Evolutionary conservation across 31 red algal species (phyloP).

Genomic region (Endocladia muricata): DNA sequence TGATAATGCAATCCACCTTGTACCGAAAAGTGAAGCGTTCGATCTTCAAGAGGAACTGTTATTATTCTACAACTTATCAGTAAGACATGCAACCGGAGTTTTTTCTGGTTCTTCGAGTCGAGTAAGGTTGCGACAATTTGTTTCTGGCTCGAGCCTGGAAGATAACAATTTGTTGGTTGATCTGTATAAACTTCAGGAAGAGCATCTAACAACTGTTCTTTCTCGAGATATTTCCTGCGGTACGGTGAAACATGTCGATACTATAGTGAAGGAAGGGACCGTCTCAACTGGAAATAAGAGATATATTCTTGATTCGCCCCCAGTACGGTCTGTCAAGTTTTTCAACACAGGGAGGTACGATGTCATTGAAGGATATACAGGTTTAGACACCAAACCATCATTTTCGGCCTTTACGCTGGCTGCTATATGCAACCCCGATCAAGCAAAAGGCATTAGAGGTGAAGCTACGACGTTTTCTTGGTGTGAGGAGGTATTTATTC

Average conservation of each 20-base stretch:
- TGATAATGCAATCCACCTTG: conserved; percentile 30
- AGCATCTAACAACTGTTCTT: conserved; percentile 37
- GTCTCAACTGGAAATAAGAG: conserved; percentile 1
- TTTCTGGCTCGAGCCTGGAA: not conserved
- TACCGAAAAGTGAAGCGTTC: conserved; percentile 40
- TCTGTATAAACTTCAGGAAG: conserved; percentile 25
- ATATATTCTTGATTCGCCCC: not conserved
- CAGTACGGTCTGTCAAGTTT: not conserved
- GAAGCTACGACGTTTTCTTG: conserved; percentile 25
- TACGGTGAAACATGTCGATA: conserved; percentile 7
- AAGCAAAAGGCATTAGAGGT: conserved; percentile 23
- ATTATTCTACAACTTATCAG: conserved; percentile 56
- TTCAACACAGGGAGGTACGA: conserved; percentile 14
- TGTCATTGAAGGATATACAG: conserved; percentile 12
- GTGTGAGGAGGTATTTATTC: conserved; percentile 32
- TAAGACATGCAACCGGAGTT: conserved; percentile 13
- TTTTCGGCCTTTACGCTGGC: conserved; percentile 36
- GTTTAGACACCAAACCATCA: conserved; percentile 13
- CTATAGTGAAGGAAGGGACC: conserved; percentile 10
- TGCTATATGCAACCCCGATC: conserved; percentile 29
- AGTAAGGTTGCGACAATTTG: conserved; percentile 24
- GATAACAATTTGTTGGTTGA: conserved; percentile 16
- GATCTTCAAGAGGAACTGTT: conserved; percentile 42
- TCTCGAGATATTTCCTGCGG: conserved; percentile 48
- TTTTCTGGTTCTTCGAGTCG: conserved; percentile 4